These are phyloP conservation scores for Vaccinium darrowii DNA, from an alignment of 148 eudicot species.

Conservation along the genomic window DNA sequence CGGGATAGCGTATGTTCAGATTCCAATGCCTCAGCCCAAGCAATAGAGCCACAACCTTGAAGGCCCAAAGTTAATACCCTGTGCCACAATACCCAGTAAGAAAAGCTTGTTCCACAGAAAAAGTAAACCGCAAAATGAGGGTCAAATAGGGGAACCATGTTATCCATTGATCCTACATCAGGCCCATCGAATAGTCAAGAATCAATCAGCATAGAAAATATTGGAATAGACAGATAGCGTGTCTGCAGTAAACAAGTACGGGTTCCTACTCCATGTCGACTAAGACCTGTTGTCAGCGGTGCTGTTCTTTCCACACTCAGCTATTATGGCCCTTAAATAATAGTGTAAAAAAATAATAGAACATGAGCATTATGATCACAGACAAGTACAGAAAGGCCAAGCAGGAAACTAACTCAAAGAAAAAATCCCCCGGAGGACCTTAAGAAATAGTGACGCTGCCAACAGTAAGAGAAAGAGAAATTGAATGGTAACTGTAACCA, in stretches of 20 bases:
- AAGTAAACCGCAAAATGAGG: background rate
- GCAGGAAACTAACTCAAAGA: background rate
- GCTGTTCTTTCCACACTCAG: background rate
- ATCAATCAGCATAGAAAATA: background rate
- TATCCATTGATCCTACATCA: background rate
- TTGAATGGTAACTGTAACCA: background rate
- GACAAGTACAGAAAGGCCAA: background rate
- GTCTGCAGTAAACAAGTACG: background rate
- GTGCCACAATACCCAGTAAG: conserved; percentile 16
- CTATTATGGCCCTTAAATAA: background rate
- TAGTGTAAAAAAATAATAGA: background rate
- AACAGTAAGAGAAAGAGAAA: background rate
- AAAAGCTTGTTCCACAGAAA: background rate
- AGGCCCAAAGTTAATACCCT: conserved; percentile 81
- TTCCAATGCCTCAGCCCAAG: conserved; percentile 76
- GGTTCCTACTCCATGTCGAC: background rate
- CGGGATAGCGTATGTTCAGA: conserved; percentile 67
- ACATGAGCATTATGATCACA: background rate
- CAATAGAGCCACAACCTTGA: conserved; percentile 61
- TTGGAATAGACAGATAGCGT: background rate
- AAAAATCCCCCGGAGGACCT: background rate
- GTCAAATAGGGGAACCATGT: background rate
- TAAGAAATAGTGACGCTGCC: background rate
- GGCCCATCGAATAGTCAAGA: background rate
- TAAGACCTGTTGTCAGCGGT: background rate